Evolutionary conservation across 192 early-diverging fungal species (phyloP).

Genomic region (Coemansia sp.): DNA sequence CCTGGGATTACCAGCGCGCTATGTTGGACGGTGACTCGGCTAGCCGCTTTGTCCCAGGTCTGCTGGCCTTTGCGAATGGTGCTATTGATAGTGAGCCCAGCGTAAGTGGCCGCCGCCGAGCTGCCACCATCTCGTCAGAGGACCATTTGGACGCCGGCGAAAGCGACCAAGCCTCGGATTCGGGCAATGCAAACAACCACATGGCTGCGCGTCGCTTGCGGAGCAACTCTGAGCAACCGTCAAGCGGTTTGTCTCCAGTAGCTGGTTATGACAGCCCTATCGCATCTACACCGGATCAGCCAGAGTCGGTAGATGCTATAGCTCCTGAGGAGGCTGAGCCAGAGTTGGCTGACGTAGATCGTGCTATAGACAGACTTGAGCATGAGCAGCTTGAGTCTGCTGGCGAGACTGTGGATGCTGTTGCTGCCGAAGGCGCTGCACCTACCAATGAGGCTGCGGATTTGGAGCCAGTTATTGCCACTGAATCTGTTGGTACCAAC

Average conservation of each 20-base stretch:
- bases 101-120: constrained; percentile 13
- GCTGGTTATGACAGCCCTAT: not conserved
- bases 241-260: not conserved
- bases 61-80: constrained; percentile 30
- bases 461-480: not conserved
- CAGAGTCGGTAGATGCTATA: not conserved
- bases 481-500: not conserved
- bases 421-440: constrained; percentile 4
- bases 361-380: not conserved
- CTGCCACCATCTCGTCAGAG: constrained; percentile 10
- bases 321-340: not conserved
- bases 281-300: not conserved
- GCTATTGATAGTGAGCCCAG: not conserved
- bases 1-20: constrained; percentile 15
- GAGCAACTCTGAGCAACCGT: not conserved
- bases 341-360: not conserved
- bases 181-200: not conserved
- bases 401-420: not conserved
- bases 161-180: not conserved
- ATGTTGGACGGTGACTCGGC: constrained; percentile 16
- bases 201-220: not conserved
- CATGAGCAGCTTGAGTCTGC: not conserved
- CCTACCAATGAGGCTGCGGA: not conserved
- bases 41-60: constrained; percentile 39
- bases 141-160: constrained; percentile 6